These are phyloP conservation scores for Penicillium daleae DNA, from an alignment of 495 filamentous ascomycete genomes.

Conservation along the genomic window DNA sequence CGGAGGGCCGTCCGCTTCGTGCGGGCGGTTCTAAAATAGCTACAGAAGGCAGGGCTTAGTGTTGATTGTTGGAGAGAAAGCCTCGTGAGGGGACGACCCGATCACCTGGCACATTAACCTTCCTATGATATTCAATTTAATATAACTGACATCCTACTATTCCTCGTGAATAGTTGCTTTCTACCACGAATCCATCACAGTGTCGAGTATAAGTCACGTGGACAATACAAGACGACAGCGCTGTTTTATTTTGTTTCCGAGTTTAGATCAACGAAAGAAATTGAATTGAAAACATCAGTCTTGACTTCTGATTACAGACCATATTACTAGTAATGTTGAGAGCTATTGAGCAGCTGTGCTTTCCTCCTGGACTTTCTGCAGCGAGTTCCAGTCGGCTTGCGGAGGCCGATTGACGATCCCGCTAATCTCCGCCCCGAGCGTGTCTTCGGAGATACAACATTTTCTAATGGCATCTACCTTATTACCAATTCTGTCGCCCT, in stretches of 20 bases:
- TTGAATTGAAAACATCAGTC: neutral
- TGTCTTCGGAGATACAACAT: slow-evolving; percentile 12
- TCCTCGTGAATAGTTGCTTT: neutral
- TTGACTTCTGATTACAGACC: too few relatives aligned
- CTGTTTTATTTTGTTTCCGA: neutral
- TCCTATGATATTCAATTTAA: neutral
- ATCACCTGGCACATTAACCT: neutral
- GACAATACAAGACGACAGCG: neutral
- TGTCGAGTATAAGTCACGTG: neutral
- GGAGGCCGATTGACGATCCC: slow-evolving; percentile 12
- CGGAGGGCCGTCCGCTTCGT: neutral
- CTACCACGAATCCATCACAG: neutral
- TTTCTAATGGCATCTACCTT: neutral
- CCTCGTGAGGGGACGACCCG: neutral
- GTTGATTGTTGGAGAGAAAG: neutral
- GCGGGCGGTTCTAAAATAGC: neutral
- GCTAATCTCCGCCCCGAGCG: slow-evolving; percentile 21
- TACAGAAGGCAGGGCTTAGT: neutral
- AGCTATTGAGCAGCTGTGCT: too few relatives aligned
- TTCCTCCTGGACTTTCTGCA: too few relatives aligned
- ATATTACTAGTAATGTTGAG: too few relatives aligned
- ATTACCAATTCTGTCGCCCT: neutral
- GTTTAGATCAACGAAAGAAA: neutral
- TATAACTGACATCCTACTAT: neutral
- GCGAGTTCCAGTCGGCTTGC: neutral